Evolutionary conservation across 164 flowering plant genomes (phyloP), one percentile per base, ranked within the genome.

Genomic region (Nymphaea thermarum): DNA sequence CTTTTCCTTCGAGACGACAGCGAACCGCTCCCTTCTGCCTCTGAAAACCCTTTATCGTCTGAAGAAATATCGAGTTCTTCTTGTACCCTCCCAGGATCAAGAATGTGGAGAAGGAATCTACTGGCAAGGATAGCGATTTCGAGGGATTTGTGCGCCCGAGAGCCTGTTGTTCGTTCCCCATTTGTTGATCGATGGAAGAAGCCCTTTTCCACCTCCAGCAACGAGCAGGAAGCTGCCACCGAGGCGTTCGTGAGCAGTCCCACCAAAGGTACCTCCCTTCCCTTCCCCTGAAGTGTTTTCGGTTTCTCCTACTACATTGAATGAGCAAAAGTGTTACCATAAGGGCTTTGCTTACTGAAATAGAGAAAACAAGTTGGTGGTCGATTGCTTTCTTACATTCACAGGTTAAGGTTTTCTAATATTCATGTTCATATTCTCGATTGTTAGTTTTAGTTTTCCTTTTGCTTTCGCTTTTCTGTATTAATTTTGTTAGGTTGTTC

Each of bases 401-500:
- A 25, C 36, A 25, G 36, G 36, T 25, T 25, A 25, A 25, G 1
- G 0, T 25, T 25, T 25, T 25, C 0, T 25, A 1, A 25, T 25
- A 25, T 65, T 2, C 55, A n/a, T 53, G 17, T 10, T 16, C 12
- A 45, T 25, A 3, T 57, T 53, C 68, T 51, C 17, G 43, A 1
- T 25, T n/a, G 16, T n/a, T 7, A n/a, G 16, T 5, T 3, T n/a
- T n/a, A 25, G 14, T 59, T 5, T 16, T 12, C 41, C 15, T 14
- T 18, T 10, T 57, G 62, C 57, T 12, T 67, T 42, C 10, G 18
- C 41, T 16, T 12, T 5, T 14, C 36, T 68, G 25, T 43, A 6
- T 68, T 14, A 43, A 47, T 6, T 47, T 47, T 7, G 12, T 25
- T 25, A 47, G 7, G 55, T 12, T 4, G 64, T 73, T 71, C 73